phyloP scores from a whole-genome alignment of 148 eudicot genomes.

The Vaccinium macrocarpon region DNA sequence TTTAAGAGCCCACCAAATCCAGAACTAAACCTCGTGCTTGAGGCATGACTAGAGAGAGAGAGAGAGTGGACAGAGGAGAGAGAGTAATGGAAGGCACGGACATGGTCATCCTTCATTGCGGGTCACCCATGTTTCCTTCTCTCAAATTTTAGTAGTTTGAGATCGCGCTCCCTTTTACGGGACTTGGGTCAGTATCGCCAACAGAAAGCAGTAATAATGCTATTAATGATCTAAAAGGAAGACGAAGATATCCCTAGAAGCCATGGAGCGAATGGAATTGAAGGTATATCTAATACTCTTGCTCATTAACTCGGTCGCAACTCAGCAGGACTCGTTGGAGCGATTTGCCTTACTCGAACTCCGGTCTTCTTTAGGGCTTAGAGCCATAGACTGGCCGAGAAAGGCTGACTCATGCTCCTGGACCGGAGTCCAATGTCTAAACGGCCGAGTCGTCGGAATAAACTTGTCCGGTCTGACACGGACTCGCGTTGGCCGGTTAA shows the following conservation, averaged over 20 bases:
- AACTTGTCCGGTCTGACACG: constrained; percentile 27
- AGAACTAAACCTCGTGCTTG: not conserved
- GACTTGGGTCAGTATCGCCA: not conserved
- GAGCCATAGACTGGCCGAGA: constrained; percentile 37
- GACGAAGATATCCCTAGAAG: not conserved
- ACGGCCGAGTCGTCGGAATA: constrained; percentile 28
- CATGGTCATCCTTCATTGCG: not conserved
- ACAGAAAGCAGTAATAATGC: not conserved
- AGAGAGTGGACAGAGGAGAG: not conserved
- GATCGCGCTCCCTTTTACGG: not conserved
- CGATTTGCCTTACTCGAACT: constrained; percentile 31
- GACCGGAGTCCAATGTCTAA: constrained; percentile 33
- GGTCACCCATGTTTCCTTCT: too few relatives aligned
- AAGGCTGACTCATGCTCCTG: constrained; percentile 35
- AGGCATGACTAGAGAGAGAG: not conserved
- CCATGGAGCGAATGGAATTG: constrained; percentile 18
- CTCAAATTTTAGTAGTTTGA: too few relatives aligned
- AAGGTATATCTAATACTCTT: constrained; percentile 19
- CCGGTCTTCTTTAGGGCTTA: constrained; percentile 31
- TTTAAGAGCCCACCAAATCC: not conserved
- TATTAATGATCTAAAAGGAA: not conserved
- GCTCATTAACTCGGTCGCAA: constrained; percentile 25
- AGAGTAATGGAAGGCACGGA: not conserved
- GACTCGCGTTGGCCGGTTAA: constrained; percentile 21
- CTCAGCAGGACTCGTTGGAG: constrained; percentile 32